Conservation (phyloP, 768 basidiomycete species). For the Tricholoma saponaceum region DNA sequence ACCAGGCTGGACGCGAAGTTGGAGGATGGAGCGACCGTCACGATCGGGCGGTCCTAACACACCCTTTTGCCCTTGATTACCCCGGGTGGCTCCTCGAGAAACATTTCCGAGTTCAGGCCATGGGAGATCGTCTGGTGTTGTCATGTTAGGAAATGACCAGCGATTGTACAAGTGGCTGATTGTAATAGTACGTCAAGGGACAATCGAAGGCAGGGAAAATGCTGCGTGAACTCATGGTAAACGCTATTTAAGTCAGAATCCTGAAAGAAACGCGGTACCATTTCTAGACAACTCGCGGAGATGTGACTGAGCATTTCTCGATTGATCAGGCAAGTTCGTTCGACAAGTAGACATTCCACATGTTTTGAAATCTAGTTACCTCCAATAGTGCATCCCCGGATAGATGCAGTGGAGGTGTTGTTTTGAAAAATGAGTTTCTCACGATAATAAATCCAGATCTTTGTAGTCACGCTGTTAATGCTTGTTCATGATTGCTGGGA, state of each 20-base stretch:
- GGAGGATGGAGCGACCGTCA: conserved; percentile 74
- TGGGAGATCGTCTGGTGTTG: conserved; percentile 70
- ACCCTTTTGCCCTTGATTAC: conserved; percentile 85
- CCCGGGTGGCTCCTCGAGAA: conserved; percentile 77
- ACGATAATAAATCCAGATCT: conserved; percentile 1
- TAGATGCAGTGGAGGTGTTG: background rate
- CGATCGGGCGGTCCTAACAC: conserved; percentile 66
- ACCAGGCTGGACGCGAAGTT: conserved; percentile 79
- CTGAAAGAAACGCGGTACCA: background rate
- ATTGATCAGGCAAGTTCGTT: background rate
- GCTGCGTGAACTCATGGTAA: conserved; percentile 6
- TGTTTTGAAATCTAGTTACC: background rate
- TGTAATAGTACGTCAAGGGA: conserved; percentile 14
- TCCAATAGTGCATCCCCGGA: background rate
- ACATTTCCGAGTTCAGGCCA: conserved; percentile 87
- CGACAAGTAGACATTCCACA: background rate
- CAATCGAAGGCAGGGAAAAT: conserved; percentile 12
- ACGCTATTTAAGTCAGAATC: background rate
- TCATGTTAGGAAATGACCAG: conserved; percentile 33
- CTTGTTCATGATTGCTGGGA: too few species aligned
- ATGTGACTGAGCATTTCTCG: background rate
- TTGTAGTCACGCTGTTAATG: background rate
- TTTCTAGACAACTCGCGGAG: background rate
- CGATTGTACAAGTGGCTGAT: conserved; percentile 12
- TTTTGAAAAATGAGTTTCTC: background rate